Evolutionary conservation across 2,329 filamentous ascomycete species (phyloP).

Genomic region (Salinomyces thailandicus): DNA sequence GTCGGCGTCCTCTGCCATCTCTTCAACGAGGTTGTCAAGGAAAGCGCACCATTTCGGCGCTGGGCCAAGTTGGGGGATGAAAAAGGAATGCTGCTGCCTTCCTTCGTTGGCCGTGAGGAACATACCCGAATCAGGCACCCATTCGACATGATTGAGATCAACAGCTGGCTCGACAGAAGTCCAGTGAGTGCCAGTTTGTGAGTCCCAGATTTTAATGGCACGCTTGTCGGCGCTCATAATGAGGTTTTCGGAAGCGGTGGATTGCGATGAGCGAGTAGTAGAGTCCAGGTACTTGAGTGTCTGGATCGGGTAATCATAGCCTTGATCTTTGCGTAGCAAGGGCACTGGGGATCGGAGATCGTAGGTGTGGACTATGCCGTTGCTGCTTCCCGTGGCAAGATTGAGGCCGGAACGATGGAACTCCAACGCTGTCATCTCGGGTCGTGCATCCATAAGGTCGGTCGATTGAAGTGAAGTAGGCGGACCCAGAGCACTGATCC

Average conservation of each 20-base stretch:
- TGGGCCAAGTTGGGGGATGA: conserved; percentile 84
- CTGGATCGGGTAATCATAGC: conserved; percentile 86
- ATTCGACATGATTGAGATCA: conserved; percentile 88
- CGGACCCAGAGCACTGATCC: conserved; percentile 64
- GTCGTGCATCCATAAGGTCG: conserved; percentile 29
- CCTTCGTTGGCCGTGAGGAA: conserved; percentile 94
- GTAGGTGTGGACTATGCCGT: conserved; percentile 79
- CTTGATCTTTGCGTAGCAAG: conserved; percentile 84
- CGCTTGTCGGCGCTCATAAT: conserved; percentile 86
- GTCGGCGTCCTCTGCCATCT: conserved; percentile 78
- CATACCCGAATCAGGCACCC: conserved; percentile 89
- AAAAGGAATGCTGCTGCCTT: conserved; percentile 87
- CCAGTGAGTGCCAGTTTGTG: conserved; percentile 73
- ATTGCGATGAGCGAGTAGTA: conserved; percentile 52
- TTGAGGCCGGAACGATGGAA: conserved; percentile 78
- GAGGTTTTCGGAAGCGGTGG: conserved; percentile 61
- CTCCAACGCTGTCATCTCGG: conserved; percentile 74
- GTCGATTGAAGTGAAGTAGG: conserved; percentile 24
- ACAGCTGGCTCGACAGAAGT: conserved; percentile 91
- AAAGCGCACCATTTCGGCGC: conserved; percentile 94
- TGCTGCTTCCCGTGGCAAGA: conserved; percentile 76
- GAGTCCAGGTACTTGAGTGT: conserved; percentile 59
- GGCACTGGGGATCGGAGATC: conserved; percentile 83
- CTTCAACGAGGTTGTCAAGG: conserved; percentile 93
- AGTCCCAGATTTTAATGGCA: conserved; percentile 96